phyloP scores from a whole-genome alignment of 2,329 filamentous ascomycete species.

The Colletotrichum godetiae region DNA sequence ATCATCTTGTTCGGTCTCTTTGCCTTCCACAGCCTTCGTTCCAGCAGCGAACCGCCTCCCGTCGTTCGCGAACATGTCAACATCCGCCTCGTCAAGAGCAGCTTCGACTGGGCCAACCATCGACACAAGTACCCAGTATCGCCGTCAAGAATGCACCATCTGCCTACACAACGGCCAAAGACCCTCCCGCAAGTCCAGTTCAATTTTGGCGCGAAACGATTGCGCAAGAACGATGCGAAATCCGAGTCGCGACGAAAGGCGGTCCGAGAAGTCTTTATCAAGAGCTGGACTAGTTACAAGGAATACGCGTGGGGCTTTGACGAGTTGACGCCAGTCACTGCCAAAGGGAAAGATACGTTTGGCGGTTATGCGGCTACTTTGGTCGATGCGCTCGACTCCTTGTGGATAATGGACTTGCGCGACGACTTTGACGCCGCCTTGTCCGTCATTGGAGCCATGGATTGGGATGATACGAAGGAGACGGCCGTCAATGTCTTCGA shows the following conservation, averaged over 20 bases:
- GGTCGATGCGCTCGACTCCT: conserved; percentile 59
- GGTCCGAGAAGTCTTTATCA: conserved; percentile 48
- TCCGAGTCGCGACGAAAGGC: conserved; percentile 38
- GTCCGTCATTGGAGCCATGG: conserved; percentile 55
- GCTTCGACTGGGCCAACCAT: conserved; percentile 34
- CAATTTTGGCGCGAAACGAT: conserved; percentile 21
- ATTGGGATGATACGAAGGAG: conserved; percentile 60
- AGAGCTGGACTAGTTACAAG: conserved; percentile 56
- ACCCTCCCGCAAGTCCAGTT: conserved; percentile 31
- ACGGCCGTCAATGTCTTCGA: conserved; percentile 71
- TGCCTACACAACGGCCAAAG: conserved; percentile 17
- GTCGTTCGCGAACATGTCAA: conserved; percentile 13
- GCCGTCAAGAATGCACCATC: conserved; percentile 27
- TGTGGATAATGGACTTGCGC: conserved; percentile 66
- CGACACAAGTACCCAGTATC: conserved; percentile 24
- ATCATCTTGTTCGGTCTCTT: conserved; percentile 21
- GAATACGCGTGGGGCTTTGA: conserved; percentile 59
- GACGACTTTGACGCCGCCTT: conserved; percentile 59
- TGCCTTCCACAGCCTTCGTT: conserved; percentile 7
- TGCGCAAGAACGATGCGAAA: conserved; percentile 18
- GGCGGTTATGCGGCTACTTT: conserved; percentile 60
- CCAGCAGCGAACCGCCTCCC: neutral
- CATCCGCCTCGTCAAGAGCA: conserved; percentile 27
- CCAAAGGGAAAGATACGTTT: conserved; percentile 52
- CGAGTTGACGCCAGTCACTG: conserved; percentile 56